Conservation (phyloP, 2,329 filamentous ascomycete species). For the Fusarium robinianum region DNA sequence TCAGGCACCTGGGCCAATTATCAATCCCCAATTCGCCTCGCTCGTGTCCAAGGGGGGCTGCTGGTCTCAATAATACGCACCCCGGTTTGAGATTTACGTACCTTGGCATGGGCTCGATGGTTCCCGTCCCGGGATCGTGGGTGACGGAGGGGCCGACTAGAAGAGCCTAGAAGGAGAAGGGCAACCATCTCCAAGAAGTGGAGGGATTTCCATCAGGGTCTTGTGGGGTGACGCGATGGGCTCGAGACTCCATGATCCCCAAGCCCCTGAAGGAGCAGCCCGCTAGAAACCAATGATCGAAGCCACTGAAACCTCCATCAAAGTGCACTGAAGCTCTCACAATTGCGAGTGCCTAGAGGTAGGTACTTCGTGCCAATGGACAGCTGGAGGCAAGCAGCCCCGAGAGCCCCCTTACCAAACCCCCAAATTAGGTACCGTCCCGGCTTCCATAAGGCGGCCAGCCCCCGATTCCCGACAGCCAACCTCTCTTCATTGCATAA, state of each 20-base stretch:
- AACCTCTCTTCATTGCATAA: constrained; percentile 14
- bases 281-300: constrained; percentile 17
- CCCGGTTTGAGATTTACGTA: constrained; percentile 33
- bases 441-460: no score
- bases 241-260: constrained; percentile 4
- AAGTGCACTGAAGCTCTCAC: constrained; percentile 14
- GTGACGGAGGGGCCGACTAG: constrained; percentile 10
- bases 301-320: constrained; percentile 16
- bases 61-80: constrained; percentile 28
- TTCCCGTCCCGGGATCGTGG: constrained; percentile 8
- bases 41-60: no score
- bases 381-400: no score
- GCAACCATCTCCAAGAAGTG: no score
- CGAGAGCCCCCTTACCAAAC: no score
- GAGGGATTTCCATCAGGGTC: constrained; percentile 31
- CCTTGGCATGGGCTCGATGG: background rate
- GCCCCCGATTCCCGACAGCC: constrained; percentile 13
- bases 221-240: constrained; percentile 29
- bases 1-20: constrained; percentile 20
- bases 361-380: no score
- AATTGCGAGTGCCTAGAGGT: constrained; percentile 23
- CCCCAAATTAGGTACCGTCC: no score
- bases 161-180: constrained; percentile 8
- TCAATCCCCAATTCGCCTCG: no score
- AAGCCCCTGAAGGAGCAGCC: constrained; percentile 29